Conservation (phyloP, 352 stramenopile genomes). For the Phytophthora citrophthora region DNA sequence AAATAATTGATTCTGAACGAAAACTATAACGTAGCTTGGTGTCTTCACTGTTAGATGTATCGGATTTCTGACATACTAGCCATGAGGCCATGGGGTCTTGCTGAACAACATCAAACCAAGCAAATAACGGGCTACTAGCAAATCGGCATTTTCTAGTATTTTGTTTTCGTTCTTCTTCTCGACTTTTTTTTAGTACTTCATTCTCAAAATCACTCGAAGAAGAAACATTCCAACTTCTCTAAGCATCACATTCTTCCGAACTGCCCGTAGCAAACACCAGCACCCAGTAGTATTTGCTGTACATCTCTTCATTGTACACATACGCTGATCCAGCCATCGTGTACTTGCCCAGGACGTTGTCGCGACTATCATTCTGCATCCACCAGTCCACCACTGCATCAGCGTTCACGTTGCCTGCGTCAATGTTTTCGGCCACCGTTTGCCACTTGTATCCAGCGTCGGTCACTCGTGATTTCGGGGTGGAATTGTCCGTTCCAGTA, state of each 20-base stretch:
- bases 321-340: constrained; percentile 42
- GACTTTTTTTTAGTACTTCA: too few species aligned
- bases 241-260: constrained; percentile 35
- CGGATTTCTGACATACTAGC: too few species aligned
- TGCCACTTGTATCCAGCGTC: constrained; percentile 49
- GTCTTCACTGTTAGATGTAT: too few species aligned
- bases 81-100: too few species aligned
- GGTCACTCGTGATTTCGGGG: constrained; percentile 34
- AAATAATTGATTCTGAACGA: too few species aligned
- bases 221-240: not conserved
- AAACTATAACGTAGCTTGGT: too few species aligned
- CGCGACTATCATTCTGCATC: constrained; percentile 26
- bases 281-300: constrained; percentile 55
- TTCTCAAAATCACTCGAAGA: too few species aligned
- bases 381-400: constrained; percentile 37
- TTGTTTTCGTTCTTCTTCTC: too few species aligned
- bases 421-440: constrained; percentile 38
- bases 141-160: too few species aligned
- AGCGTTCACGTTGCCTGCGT: constrained; percentile 26
- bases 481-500: constrained; percentile 43
- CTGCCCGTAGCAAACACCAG: constrained; percentile 44
- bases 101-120: too few species aligned
- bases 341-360: constrained; percentile 31
- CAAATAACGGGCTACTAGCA: too few species aligned
- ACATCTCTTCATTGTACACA: constrained; percentile 22